phyloP scores from a whole-genome alignment of 2,329 filamentous ascomycete genomes.

The Claviceps maximensis region DNA sequence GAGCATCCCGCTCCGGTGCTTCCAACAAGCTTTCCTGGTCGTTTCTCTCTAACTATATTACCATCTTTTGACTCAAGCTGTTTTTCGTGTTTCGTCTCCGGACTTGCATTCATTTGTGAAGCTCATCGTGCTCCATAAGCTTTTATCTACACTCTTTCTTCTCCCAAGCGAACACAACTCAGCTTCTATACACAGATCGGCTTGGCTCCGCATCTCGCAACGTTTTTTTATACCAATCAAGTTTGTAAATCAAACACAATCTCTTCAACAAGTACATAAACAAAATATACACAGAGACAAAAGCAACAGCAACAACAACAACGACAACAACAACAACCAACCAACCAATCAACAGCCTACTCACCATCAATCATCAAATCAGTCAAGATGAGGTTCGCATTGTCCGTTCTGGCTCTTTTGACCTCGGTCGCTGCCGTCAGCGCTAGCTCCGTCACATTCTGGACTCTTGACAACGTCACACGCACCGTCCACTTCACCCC shows the following conservation, averaged over 20 bases:
- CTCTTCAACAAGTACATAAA: background rate
- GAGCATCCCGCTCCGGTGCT: background rate
- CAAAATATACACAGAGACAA: background rate
- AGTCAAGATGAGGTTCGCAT: constrained; percentile 42
- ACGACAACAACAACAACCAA: background rate
- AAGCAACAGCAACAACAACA: constrained; percentile 7
- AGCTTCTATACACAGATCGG: background rate
- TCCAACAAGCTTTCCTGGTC: background rate
- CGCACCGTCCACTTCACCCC: constrained; percentile 39
- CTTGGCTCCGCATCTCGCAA: background rate
- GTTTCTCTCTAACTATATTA: background rate
- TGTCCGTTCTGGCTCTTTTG: constrained; percentile 29
- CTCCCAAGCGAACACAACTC: background rate
- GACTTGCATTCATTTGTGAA: constrained; percentile 18
- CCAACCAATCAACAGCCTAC: background rate
- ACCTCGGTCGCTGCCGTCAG: constrained; percentile 28
- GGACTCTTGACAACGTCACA: constrained; percentile 39
- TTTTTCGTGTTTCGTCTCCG: constrained; percentile 4
- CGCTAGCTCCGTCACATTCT: constrained; percentile 42
- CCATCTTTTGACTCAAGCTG: background rate
- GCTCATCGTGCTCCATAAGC: constrained; percentile 4
- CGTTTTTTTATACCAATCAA: no score
- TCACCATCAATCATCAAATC: background rate
- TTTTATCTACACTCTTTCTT: constrained; percentile 3
- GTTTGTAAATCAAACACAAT: constrained; percentile 7